Evolutionary conservation across 2,329 filamentous ascomycete genomes (phyloP).

Genomic region (Dactylellina drechsleri): DNA sequence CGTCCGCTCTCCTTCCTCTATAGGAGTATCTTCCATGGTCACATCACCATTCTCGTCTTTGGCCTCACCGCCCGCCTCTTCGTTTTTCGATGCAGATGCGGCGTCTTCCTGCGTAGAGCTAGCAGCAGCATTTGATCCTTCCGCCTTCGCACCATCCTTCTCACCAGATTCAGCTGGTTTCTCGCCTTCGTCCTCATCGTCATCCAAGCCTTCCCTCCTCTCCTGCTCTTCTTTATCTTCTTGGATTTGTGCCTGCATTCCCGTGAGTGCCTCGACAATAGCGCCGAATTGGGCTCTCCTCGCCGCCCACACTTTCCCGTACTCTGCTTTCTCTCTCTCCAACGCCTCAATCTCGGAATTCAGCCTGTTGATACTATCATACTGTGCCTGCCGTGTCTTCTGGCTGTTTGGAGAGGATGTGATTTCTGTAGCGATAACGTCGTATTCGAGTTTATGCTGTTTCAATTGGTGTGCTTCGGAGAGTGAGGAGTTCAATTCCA

Average conservation of each 20-base stretch:
- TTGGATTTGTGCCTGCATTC: slow-evolving; percentile 58
- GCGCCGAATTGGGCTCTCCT: slow-evolving; percentile 57
- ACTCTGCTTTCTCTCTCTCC: slow-evolving; percentile 57
- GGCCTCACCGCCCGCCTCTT: not conserved
- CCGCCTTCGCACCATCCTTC: slow-evolving; percentile 23
- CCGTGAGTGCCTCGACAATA: slow-evolving; percentile 58
- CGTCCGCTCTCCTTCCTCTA: slow-evolving; percentile 38
- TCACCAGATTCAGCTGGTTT: slow-evolving; percentile 23
- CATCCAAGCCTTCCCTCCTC: slow-evolving; percentile 49
- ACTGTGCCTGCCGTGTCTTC: slow-evolving; percentile 58
- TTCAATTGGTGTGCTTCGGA: slow-evolving; percentile 56
- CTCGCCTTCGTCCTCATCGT: slow-evolving; percentile 52
- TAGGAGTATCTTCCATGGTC: slow-evolving; percentile 41
- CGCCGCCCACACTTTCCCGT: slow-evolving; percentile 57
- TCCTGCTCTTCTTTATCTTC: slow-evolving; percentile 59
- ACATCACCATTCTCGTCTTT: slow-evolving; percentile 21
- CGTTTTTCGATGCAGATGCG: not conserved
- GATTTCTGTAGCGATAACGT: slow-evolving; percentile 58
- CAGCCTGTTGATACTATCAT: slow-evolving; percentile 56
- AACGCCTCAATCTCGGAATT: slow-evolving; percentile 58
- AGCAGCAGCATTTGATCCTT: slow-evolving; percentile 2
- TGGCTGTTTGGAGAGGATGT: slow-evolving; percentile 55
- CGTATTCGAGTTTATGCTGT: slow-evolving; percentile 58
- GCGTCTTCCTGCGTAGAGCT: not conserved
- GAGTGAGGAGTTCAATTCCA: slow-evolving; percentile 54